Conservation (phyloP, 805 yeast species). For the Groenewaldozyma salmanticensis region DNA sequence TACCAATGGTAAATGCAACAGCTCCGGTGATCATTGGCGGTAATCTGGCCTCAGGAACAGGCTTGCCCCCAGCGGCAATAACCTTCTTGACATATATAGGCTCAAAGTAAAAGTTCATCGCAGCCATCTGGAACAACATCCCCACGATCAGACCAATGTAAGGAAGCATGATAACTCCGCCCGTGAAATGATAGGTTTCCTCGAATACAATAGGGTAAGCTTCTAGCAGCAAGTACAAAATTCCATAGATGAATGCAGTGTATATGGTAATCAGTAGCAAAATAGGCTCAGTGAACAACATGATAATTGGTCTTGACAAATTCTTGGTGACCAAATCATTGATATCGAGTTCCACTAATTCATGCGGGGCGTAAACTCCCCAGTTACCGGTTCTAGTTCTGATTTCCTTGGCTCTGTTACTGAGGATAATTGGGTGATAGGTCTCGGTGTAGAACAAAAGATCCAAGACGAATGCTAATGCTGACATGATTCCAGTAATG, state of each 20-base stretch:
- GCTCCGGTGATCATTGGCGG: conserved; percentile 70
- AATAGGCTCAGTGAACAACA: conserved; percentile 66
- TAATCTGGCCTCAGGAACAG: conserved; percentile 77
- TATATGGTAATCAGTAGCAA: conserved; percentile 58
- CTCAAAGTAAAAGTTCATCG: conserved; percentile 45
- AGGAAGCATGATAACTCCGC: conserved; percentile 67
- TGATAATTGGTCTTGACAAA: conserved; percentile 54
- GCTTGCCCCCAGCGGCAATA: conserved; percentile 43
- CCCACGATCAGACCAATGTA: conserved; percentile 72
- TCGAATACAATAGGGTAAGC: conserved; percentile 69
- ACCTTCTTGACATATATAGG: conserved; percentile 40
- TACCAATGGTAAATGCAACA: conserved; percentile 63
- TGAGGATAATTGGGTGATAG: conserved; percentile 60
- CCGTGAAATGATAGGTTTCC: conserved; percentile 46
- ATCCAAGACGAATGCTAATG: conserved; percentile 32
- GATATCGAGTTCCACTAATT: conserved; percentile 45
- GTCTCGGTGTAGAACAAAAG: conserved; percentile 52
- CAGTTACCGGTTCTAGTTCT: conserved; percentile 67
- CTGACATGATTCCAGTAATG: conserved; percentile 53
- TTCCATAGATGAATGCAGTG: conserved; percentile 73
- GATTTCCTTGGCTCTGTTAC: conserved; percentile 50
- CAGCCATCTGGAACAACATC: conserved; percentile 45
- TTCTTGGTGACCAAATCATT: conserved; percentile 54
- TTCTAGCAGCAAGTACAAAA: conserved; percentile 60
- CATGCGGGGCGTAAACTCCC: conserved; percentile 75